These are phyloP conservation scores for Gossypium longicalyx DNA, from an alignment of 345 rosid species.

Conservation along the genomic window DNA sequence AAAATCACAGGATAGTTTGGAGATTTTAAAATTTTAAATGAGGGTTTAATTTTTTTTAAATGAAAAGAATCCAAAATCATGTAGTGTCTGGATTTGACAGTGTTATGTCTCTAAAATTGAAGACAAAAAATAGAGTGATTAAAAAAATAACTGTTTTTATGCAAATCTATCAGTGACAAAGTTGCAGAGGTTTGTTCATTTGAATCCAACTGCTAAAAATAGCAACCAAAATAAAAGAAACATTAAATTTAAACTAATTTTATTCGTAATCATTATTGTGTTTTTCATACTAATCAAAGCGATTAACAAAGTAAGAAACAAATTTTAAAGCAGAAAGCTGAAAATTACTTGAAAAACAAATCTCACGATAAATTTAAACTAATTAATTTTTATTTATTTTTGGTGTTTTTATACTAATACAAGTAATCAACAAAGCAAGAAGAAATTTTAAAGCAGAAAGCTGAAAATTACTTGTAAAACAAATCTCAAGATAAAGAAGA, in stretches of 20 bases:
- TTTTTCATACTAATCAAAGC: neutral
- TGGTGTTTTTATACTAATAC: neutral
- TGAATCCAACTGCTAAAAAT: constrained; percentile 16
- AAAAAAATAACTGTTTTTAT: neutral
- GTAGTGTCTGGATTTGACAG: constrained; percentile 30
- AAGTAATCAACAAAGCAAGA: neutral
- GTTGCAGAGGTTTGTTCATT: constrained; percentile 7
- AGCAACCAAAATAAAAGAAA: neutral
- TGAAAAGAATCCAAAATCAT: constrained; percentile 25
- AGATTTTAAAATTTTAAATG: neutral
- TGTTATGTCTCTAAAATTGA: constrained; percentile 30
- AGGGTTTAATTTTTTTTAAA: neutral
- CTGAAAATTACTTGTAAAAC: neutral
- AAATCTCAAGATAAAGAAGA: neutral
- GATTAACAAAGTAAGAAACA: constrained; percentile 4
- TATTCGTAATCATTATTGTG: neutral
- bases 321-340: neutral
- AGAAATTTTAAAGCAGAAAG: neutral
- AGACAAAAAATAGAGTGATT: constrained; percentile 19
- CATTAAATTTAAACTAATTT: neutral
- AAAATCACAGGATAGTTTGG: constrained; percentile 2
- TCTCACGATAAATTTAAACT: neutral
- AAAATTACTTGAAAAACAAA: neutral
- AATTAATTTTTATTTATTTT: neutral
- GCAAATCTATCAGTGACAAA: constrained; percentile 11